A percentile compares a stretch with the other conserved stretches of the same genome.
Conservation (phyloP, 768 basidiomycete species). For the Pleurotus citrinopileatus region DNA sequence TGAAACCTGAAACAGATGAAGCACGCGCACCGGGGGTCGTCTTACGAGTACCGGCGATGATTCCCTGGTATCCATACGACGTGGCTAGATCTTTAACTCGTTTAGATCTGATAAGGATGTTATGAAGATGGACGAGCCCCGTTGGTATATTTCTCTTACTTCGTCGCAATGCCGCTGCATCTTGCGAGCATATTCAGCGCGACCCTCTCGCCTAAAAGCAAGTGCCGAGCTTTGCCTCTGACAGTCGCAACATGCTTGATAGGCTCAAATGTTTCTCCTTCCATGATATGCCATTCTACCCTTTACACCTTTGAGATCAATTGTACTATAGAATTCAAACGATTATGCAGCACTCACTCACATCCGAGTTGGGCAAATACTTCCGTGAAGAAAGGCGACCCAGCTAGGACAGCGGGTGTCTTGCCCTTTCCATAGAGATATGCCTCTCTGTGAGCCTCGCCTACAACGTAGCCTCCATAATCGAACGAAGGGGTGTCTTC, state of each 20-base stretch:
- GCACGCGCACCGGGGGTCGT: slow-evolving; percentile 78
- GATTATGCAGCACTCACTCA: slow-evolving; percentile 55
- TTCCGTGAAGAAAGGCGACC: slow-evolving; percentile 93
- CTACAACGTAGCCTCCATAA: slow-evolving; percentile 95
- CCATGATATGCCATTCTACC: slow-evolving; percentile 90
- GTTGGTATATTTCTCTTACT: slow-evolving; percentile 45
- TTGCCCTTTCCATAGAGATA: slow-evolving; percentile 90
- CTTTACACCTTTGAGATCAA: slow-evolving; percentile 35
- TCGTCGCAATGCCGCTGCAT: slow-evolving; percentile 95
- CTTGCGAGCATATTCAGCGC: slow-evolving; percentile 91
- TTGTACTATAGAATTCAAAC: neutral
- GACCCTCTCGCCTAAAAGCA: slow-evolving; percentile 90
- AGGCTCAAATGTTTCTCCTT: slow-evolving; percentile 81
- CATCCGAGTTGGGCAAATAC: slow-evolving; percentile 88
- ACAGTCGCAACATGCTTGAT: slow-evolving; percentile 89
- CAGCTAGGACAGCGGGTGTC: slow-evolving; percentile 77
- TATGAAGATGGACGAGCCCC: slow-evolving; percentile 8
- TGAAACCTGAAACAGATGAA: neutral
- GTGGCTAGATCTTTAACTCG: slow-evolving; percentile 75
- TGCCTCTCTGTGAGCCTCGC: slow-evolving; percentile 83
- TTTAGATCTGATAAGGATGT: slow-evolving; percentile 59
- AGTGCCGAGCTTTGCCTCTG: slow-evolving; percentile 79
- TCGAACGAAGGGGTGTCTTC: slow-evolving; percentile 98
- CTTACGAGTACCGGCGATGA: slow-evolving; percentile 94
- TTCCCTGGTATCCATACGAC: slow-evolving; percentile 77